Evolutionary conservation across 139 green algal species (phyloP).

Genomic region (Nannochloris sp.): DNA sequence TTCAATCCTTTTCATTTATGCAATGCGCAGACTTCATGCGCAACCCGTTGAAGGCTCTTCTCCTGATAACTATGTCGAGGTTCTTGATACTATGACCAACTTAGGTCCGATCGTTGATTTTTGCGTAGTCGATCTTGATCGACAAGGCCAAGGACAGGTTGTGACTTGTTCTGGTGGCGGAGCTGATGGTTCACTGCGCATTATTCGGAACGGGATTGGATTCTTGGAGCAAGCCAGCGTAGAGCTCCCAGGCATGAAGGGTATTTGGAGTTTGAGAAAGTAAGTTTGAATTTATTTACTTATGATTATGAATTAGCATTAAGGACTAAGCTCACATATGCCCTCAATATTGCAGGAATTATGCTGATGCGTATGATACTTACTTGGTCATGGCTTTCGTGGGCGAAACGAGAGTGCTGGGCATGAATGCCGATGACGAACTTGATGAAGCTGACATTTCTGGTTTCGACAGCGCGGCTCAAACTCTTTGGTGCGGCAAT

Average conservation of each 20-base stretch:
- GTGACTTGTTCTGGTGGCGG: slow-evolving; percentile 81
- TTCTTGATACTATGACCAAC: slow-evolving; percentile 83
- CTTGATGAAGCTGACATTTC: slow-evolving; percentile 68
- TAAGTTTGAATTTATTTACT: slow-evolving; percentile 9
- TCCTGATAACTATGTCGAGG: slow-evolving; percentile 53
- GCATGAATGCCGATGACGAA: slow-evolving; percentile 77
- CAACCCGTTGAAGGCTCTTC: slow-evolving; percentile 11
- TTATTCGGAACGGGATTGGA: slow-evolving; percentile 96
- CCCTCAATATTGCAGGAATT: slow-evolving; percentile 2
- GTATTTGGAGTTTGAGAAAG: slow-evolving; percentile 81
- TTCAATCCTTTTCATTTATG: not conserved
- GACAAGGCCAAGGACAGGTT: slow-evolving; percentile 91
- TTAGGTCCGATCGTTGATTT: slow-evolving; percentile 96
- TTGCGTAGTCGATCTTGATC: slow-evolving; percentile 86
- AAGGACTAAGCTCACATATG: not conserved
- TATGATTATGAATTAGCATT: slow-evolving; percentile 1
- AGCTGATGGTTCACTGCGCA: slow-evolving; percentile 72
- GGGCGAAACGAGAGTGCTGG: slow-evolving; percentile 75
- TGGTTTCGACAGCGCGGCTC: slow-evolving; percentile 69
- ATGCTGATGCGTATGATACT: slow-evolving; percentile 61
- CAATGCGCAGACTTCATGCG: slow-evolving; percentile 22
- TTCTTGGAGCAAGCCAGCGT: slow-evolving; percentile 85
- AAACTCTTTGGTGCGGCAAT: slow-evolving; percentile 82
- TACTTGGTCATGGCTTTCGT: slow-evolving; percentile 93
- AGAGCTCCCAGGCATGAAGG: slow-evolving; percentile 73